Conservation (phyloP, 1,139 yeast species). For the Kodamaea arcana region DNA sequence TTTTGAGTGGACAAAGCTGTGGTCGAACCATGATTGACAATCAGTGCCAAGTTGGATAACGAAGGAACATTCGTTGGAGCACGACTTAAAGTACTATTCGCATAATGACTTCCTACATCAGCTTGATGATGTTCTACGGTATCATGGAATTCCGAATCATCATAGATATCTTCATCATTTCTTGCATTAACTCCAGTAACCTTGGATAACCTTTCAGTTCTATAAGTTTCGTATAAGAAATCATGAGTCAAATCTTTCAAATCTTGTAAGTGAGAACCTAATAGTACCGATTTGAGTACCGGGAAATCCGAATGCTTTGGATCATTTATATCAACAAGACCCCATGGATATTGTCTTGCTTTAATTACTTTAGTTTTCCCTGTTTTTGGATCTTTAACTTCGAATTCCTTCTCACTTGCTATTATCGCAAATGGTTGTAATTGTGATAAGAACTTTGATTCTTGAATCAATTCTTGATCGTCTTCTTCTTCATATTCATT, state of each 20-base stretch:
- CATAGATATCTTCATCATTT: conserved; percentile 21
- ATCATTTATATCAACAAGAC: conserved; percentile 78
- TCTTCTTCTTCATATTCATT: conserved; percentile 47
- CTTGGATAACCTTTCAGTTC: conserved; percentile 74
- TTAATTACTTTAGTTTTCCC: conserved; percentile 56
- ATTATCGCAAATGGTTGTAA: conserved; percentile 86
- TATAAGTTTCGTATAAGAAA: conserved; percentile 83
- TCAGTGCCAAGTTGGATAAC: conserved; percentile 59
- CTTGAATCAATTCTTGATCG: conserved; percentile 74
- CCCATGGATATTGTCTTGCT: conserved; percentile 95
- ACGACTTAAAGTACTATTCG: conserved; percentile 8
- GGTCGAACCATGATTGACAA: conserved; percentile 27
- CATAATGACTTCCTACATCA: conserved; percentile 7
- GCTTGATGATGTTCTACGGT: conserved; percentile 19
- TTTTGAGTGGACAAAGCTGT: conserved; percentile 8
- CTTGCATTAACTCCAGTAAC: conserved; percentile 40
- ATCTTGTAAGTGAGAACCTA: conserved; percentile 92
- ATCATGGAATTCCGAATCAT: conserved; percentile 29
- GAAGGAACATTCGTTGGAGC: conserved; percentile 43
- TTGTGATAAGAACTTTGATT: conserved; percentile 70
- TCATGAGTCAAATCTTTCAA: conserved; percentile 92
- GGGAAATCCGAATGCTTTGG: conserved; percentile 80
- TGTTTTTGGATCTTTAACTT: conserved; percentile 47
- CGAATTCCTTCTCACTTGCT: conserved; percentile 59
- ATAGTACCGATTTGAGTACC: conserved; percentile 73